Evolutionary conservation across 768 basidiomycete species (phyloP), one percentile per base, ranked within the genome.

Genomic region (Paxillus rubicundulus): DNA sequence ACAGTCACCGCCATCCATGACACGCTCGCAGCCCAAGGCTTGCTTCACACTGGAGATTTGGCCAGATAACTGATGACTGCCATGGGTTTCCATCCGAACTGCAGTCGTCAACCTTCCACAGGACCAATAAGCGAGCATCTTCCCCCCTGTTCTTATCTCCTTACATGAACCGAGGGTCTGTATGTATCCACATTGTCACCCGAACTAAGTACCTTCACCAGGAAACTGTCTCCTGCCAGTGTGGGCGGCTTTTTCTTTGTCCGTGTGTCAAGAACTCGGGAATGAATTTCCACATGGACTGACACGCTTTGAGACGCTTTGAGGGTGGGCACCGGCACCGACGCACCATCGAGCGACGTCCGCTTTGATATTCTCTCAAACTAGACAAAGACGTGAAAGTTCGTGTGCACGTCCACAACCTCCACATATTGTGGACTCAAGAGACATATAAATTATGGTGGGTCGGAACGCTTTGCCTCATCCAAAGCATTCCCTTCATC

Each of bases 401-500:
- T 28, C 17, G 38, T 42, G 33, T 21, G 8, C 17, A 17, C 24
- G 18, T 36, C 49, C 49, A 53, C 48, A 46, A 27, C 27, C 33
- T 37, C 47, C 48, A 54, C 41, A 37, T 9, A n/a, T 50, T 33
- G 40, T 33, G 18, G 18, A 17, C 37, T 12, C 12, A 17, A 43
- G 46, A 24, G 9, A 28, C 3, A 37, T 67, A 62, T 59, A 65
- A 65, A 43, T 13, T 14, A 6, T 18, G 24, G 6, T 12, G 13
- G n/a, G 30, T 7, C 13, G 10, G 40, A 24, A 32, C 18, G n/a
- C 10, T 16, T 18, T 18, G 36, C 9, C 24, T 40, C 39, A 33
- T 18, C 14, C 38, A 18, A 20, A n/a, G 18, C n/a, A 9, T 20
- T 33, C 40, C 42, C 33, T 36, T 18, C 28, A 10, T 41, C 46